Base-by-base conservation (phyloP, 768 basidiomycete genomes). In the Leccinum arenicola region DNA sequence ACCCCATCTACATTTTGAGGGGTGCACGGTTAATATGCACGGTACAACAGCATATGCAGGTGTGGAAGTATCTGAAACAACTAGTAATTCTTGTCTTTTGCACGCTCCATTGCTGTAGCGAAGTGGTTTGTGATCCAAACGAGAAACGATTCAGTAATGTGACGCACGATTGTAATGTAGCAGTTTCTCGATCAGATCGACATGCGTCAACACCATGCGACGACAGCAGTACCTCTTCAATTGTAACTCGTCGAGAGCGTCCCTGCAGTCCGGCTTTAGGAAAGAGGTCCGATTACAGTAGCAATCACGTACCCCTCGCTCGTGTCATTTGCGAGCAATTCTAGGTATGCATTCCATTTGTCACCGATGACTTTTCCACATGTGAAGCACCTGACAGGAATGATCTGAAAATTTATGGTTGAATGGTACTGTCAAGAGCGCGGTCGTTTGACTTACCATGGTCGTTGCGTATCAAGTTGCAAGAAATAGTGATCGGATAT, bases 321-420 rank as follows among this genome's bases (percentile, higher is more conserved):
- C 75, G 85, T 84, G 66, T 92, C 94, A 58, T 84, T 83, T 36
- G 87, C 84, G 60, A 97, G 78, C 47, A 95, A 76, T 67, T 89
- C 86, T 38, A 97, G 76, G 73, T 97, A 98, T 21, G 83, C 82
- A 58, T 84, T 88, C 95, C 96, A 98, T 64, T 97, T 92, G 79
- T 98, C 93, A 51, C 96, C 94, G 45, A 98, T 88, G 61, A 98
- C 95, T 75, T 98, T 98, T 49, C 96, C 96, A 69, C 94, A 96
- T 15, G 95, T 93, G 70, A 97, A 97, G 65, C 95, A 96, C 47
- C 95, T 86, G 8, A 98, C 92, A 50, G 95, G 95, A 63, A 97
- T 96, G 61, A 98, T 98, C 95, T 96, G 66, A 3, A 14, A 12
- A 43, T 52, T 45, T 21, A 19, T 45, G 21, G 17, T 35, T 14